Percentiles rank a stretch among this genome's conserved stretches.
Conservation (phyloP, 192 early-diverging fungal genomes). For the Dissophora ornata region DNA sequence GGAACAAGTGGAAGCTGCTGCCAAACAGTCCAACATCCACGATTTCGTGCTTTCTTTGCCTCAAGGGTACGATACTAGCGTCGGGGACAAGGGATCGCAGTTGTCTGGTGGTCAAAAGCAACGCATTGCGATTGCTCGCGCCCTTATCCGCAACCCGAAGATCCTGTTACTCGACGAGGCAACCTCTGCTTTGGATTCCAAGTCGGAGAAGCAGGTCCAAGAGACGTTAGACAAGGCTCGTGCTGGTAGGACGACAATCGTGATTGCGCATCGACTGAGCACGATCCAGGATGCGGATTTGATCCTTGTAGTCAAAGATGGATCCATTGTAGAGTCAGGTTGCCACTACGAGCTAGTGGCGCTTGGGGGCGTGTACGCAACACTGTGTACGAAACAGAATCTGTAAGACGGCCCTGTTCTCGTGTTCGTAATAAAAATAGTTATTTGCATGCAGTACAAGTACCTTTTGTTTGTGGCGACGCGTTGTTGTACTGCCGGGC, state of each 20-base stretch:
- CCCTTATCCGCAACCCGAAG: slow-evolving; percentile 68
- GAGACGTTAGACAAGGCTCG: slow-evolving; percentile 73
- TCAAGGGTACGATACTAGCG: too few species aligned
- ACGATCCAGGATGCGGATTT: slow-evolving; percentile 85
- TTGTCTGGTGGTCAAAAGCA: too few species aligned
- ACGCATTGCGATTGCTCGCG: too few species aligned
- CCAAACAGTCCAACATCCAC: too few species aligned
- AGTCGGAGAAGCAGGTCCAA: slow-evolving; percentile 80
- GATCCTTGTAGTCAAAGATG: slow-evolving; percentile 76
- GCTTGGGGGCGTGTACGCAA: slow-evolving; percentile 66
- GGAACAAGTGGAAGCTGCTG: too few species aligned
- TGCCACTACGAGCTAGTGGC: slow-evolving; percentile 73
- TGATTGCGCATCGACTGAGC: slow-evolving; percentile 77
- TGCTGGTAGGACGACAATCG: slow-evolving; percentile 78
- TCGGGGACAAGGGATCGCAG: too few species aligned
- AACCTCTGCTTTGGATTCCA: slow-evolving; percentile 79
- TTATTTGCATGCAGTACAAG: too few species aligned
- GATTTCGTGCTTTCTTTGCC: too few species aligned
- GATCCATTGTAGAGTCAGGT: slow-evolving; percentile 74
- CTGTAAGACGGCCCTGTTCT: slow-evolving; percentile 26
- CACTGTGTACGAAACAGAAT: slow-evolving; percentile 65
- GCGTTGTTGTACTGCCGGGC: too few species aligned
- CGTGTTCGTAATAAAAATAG: too few species aligned
- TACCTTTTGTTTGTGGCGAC: too few species aligned
- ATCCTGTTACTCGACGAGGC: slow-evolving; percentile 84